A percentile compares a stretch with the other conserved stretches of the same genome.
phyloP scores from a whole-genome alignment of 2,329 filamentous ascomycete genomes.

The Colletotrichum shisoi region DNA sequence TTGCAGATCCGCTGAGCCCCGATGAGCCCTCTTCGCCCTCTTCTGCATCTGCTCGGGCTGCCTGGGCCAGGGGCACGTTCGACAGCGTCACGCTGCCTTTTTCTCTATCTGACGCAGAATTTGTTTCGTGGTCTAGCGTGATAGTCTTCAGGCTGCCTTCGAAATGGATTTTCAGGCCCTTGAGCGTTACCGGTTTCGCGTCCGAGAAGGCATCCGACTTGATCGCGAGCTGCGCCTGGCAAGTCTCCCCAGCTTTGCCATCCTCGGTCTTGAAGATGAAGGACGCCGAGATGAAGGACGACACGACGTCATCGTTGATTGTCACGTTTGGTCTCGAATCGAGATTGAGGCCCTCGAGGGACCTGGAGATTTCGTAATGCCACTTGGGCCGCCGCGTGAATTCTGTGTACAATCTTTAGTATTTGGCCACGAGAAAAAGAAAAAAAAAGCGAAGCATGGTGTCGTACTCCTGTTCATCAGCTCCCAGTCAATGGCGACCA shows the following conservation, averaged over 20 bases:
- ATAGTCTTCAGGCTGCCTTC: conserved; percentile 66
- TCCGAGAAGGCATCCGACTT: conserved; percentile 63
- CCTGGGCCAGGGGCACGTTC: conserved; percentile 44
- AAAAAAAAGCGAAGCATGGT: neutral
- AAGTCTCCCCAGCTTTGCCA: conserved; percentile 68
- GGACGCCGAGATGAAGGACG: conserved; percentile 63
- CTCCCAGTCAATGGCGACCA: conserved; percentile 72
- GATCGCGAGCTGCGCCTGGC: conserved; percentile 65
- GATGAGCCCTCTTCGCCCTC: conserved; percentile 45
- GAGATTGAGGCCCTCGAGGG: conserved; percentile 59
- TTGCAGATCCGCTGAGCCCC: conserved; percentile 44
- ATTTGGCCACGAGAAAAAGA: neutral
- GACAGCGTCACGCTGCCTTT: conserved; percentile 42
- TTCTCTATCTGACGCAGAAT: conserved; percentile 26
- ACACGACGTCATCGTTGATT: conserved; percentile 59
- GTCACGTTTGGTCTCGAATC: conserved; percentile 59
- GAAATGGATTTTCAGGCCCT: conserved; percentile 63
- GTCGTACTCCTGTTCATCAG: conserved; percentile 65
- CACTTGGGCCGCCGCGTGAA: conserved; percentile 64
- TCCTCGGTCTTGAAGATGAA: conserved; percentile 67
- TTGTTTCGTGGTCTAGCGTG: conserved; percentile 56
- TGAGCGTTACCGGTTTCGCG: conserved; percentile 61
- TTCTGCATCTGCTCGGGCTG: neutral
- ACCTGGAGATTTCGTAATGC: conserved; percentile 68
- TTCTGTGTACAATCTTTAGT: conserved; percentile 46